A percentile compares a stretch with the other conserved stretches of the same genome.
phyloP scores from a whole-genome alignment of 768 basidiomycete species.

The Dendrothele bispora region DNA sequence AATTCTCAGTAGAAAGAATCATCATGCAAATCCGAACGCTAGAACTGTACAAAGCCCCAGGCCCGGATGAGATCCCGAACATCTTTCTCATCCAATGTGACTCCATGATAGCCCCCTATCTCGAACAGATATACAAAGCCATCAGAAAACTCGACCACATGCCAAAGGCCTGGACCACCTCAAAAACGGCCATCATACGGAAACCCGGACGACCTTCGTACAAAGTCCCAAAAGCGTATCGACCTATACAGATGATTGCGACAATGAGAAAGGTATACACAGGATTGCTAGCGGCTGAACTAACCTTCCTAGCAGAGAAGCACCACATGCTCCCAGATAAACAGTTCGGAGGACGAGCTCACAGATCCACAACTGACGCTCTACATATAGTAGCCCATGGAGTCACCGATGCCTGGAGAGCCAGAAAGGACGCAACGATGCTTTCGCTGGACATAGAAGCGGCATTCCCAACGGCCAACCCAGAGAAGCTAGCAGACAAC shows the following conservation, averaged over 20 bases:
- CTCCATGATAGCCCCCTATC: not conserved
- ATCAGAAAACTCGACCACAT: too few relatives aligned
- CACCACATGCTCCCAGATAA: conserved; percentile 17
- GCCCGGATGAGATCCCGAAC: conserved; percentile 3
- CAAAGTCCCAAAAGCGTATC: too few relatives aligned
- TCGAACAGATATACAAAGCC: too few relatives aligned
- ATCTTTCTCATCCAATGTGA: not conserved
- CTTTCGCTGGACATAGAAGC: conserved; percentile 30
- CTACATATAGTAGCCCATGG: conserved; percentile 18
- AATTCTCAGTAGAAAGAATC: too few relatives aligned
- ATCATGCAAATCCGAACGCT: conserved; percentile 16
- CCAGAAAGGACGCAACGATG: conserved; percentile 17
- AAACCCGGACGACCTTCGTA: too few relatives aligned
- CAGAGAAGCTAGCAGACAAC: conserved; percentile 17
- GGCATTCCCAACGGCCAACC: conserved; percentile 22
- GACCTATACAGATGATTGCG: too few relatives aligned
- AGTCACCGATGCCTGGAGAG: conserved; percentile 21
- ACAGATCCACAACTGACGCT: conserved; percentile 25
- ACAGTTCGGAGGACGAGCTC: conserved; percentile 28
- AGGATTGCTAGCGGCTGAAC: conserved; percentile 14
- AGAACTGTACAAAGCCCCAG: conserved; percentile 18
- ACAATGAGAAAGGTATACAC: too few relatives aligned
- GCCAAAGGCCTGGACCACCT: too few relatives aligned
- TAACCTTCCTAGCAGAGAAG: conserved; percentile 16
- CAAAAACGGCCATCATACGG: too few relatives aligned